phyloP scores from a whole-genome alignment of 345 rosid species.

The Eucalyptus decipiens region DNA sequence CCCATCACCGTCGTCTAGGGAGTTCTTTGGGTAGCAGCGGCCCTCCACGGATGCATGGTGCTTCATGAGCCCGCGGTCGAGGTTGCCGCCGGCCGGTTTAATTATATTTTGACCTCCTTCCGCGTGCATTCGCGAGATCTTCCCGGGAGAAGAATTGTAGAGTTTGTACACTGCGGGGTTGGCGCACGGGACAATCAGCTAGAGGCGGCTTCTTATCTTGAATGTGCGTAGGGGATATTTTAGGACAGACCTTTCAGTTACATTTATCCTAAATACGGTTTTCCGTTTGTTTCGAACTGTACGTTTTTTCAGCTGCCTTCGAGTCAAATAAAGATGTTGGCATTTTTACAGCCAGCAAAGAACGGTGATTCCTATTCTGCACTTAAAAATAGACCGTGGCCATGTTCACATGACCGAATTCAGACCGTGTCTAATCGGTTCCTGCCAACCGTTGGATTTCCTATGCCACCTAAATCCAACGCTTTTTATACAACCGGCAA shows the following conservation, averaged over 20 bases:
- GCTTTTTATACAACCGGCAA: not conserved
- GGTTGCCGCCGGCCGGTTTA: not conserved
- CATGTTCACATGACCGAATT: not conserved
- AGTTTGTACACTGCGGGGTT: not conserved
- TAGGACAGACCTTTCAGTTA: not conserved
- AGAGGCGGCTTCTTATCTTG: not conserved
- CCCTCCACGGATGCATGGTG: slow-evolving; percentile 1
- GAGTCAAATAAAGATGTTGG: not conserved
- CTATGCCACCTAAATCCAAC: not conserved
- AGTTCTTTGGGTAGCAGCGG: slow-evolving; percentile 21
- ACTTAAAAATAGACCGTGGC: not conserved
- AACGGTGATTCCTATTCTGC: too few relatives aligned
- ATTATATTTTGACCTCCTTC: not conserved
- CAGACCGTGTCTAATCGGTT: not conserved
- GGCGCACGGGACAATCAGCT: not conserved
- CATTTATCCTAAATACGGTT: not conserved
- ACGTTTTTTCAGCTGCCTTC: not conserved
- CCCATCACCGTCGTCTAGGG: slow-evolving; percentile 20
- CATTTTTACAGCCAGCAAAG: not conserved
- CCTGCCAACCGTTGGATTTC: not conserved
- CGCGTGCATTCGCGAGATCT: not conserved
- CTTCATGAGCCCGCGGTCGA: not conserved
- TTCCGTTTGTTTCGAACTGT: not conserved
- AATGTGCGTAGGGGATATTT: not conserved
- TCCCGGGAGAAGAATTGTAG: not conserved